Conservation (phyloP, 495 filamentous ascomycete species). For the Penicillium cosmopolitanum region DNA sequence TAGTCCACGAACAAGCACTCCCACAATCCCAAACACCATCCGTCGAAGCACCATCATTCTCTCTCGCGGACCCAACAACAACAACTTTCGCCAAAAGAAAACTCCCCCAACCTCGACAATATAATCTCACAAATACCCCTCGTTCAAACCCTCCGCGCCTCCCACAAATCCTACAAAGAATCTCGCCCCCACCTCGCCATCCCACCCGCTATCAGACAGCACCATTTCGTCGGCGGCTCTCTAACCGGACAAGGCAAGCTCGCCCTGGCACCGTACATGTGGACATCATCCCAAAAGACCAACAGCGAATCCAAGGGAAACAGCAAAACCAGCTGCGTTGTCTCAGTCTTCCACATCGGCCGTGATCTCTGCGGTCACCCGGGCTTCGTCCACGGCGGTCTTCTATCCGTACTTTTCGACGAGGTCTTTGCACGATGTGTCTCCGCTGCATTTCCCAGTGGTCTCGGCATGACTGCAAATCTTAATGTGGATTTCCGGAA, state of each 20-base stretch:
- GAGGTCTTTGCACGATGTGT: slow-evolving; percentile 48
- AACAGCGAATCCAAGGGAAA: slow-evolving; percentile 13
- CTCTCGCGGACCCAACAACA: neutral
- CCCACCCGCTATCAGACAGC: slow-evolving; percentile 29
- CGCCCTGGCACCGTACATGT: slow-evolving; percentile 77
- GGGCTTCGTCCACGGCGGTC: slow-evolving; percentile 46
- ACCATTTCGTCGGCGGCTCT: slow-evolving; percentile 45
- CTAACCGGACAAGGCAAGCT: slow-evolving; percentile 73
- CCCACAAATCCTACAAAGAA: slow-evolving; percentile 65
- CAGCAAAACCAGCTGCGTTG: slow-evolving; percentile 30
- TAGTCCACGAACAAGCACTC: slow-evolving; percentile 34
- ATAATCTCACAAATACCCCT: slow-evolving; percentile 75
- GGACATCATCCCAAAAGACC: slow-evolving; percentile 37
- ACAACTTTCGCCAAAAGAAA: neutral
- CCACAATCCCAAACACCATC: slow-evolving; percentile 24
- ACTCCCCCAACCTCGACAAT: slow-evolving; percentile 51
- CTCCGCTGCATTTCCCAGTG: slow-evolving; percentile 41
- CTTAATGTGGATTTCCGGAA: slow-evolving; percentile 66
- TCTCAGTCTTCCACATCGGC: slow-evolving; percentile 45
- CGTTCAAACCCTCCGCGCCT: slow-evolving; percentile 61
- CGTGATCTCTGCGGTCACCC: slow-evolving; percentile 43
- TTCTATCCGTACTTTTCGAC: slow-evolving; percentile 44
- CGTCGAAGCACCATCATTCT: slow-evolving; percentile 17
- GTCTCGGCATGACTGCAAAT: slow-evolving; percentile 63
- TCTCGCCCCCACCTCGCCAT: slow-evolving; percentile 64